Base-by-base conservation (phyloP, 2,329 filamentous ascomycete species). In the Diaporthe vaccinii region DNA sequence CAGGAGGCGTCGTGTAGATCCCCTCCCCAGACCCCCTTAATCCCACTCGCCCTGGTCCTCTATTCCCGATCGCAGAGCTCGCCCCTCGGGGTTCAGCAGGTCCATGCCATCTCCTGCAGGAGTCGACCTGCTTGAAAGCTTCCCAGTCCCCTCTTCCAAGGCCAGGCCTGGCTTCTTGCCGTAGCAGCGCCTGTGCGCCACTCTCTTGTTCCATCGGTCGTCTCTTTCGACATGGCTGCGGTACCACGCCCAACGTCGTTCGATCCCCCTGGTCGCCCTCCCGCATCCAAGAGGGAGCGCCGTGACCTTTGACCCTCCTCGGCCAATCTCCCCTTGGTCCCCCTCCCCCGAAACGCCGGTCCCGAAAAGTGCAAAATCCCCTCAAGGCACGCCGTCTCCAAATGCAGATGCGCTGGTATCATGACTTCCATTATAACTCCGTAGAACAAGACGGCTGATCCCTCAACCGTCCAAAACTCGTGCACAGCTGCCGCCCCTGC, bases 391-490 rank as follows among this genome's bases (percentile, higher is more conserved):
- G 65, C 65, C 65, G 65, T 69, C 65, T 69, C 65, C 65, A 49
- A 69, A 69, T 69, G 65, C 65, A 69, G 46, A 55, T 69, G 65
- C 65, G 65, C 65, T 69, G 65, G 65, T 69, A 69, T 69, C 65
- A 69, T 69, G 65, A 69, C 65, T 69, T 69, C 65, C 65, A 69
- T 69, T 69, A 69, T 55, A 69, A 69, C 65, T 69, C 65, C 65
- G 65, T 69, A 69, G 65, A 69, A 55, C 65, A 69, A 25, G 22
- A 55, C 46, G 34, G 49, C 65, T 41, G 34, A 8, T 53, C 65
- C 49, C n/a, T 20, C 49, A 55, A 41, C 65, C 65, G 34, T 53
- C 49, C 15, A 51, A 28, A 69, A 55, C 34, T 49, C 31, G 46
- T 55, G 31, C 65, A 69, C 65, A 69, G n/a, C 65, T 41, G 65